Conservation (phyloP, 148 eudicot genomes). For the Euryodendron excelsum region DNA sequence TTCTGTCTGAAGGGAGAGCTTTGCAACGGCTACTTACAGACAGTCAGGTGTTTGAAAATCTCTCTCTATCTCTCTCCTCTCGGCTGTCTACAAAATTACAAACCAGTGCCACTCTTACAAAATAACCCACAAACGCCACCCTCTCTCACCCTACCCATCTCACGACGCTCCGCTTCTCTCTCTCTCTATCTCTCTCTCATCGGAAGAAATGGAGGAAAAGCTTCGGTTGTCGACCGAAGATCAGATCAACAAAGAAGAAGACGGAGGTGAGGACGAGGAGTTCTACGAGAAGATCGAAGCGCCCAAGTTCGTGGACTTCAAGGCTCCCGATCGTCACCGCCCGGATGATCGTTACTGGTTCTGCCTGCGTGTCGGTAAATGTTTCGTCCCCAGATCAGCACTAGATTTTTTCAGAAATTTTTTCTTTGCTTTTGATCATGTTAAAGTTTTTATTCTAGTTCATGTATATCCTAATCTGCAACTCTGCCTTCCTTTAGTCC, state of each 20-base stretch:
- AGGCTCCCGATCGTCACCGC: conserved; percentile 41
- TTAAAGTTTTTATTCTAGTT: neutral
- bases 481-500: neutral
- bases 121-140: neutral
- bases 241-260: neutral
- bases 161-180: neutral
- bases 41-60: conserved; percentile 1
- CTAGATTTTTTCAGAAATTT: neutral
- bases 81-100: neutral
- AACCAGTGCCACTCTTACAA: conserved; percentile 1
- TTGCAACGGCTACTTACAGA: conserved; percentile 9
- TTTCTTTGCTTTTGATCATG: neutral
- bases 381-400: neutral
- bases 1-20: neutral
- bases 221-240: neutral
- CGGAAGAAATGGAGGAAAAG: neutral
- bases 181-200: conserved; percentile 1
- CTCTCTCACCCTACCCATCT: neutral
- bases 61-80: conserved; percentile 1
- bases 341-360: conserved; percentile 89
- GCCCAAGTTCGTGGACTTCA: conserved; percentile 82
- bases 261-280: conserved; percentile 41
- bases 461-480: neutral
- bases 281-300: conserved; percentile 85
- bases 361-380: conserved; percentile 38